Evolutionary conservation across 2,329 filamentous ascomycete species (phyloP).

Genomic region (Fulvia fulva): DNA sequence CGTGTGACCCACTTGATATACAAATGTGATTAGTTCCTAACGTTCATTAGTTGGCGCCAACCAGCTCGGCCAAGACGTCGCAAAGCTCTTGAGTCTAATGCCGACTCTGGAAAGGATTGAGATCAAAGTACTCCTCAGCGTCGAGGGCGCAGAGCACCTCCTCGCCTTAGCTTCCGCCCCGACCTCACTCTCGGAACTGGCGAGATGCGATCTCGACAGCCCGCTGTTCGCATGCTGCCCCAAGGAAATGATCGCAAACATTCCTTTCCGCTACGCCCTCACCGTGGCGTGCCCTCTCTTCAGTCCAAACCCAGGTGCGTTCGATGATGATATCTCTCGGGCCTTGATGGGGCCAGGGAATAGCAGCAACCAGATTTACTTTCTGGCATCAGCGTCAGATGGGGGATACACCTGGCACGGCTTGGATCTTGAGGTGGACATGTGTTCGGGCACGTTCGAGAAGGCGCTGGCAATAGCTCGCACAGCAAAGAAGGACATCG

Average conservation of each 20-base stretch:
- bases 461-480: not conserved
- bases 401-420: not conserved
- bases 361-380: not conserved
- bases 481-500: not conserved
- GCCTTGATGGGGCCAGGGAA: not conserved
- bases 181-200: not conserved
- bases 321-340: not conserved
- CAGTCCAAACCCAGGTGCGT: not conserved
- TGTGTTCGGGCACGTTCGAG: not conserved
- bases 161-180: not conserved
- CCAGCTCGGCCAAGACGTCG: not conserved
- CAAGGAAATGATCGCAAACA: not conserved
- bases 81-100: not conserved
- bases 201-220: not conserved
- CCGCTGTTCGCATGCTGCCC: not conserved
- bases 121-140: not conserved
- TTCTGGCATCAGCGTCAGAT: not conserved
- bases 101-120: not conserved
- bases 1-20: not conserved
- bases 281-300: not conserved
- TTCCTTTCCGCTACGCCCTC: not conserved
- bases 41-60: not conserved
- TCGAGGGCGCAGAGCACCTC: not conserved
- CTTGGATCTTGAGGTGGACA: not conserved
- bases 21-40: not conserved